Evolutionary conservation across 208 protist genomes (phyloP), one percentile per base, ranked within the genome.

Genomic region (Porcisia deanei): DNA sequence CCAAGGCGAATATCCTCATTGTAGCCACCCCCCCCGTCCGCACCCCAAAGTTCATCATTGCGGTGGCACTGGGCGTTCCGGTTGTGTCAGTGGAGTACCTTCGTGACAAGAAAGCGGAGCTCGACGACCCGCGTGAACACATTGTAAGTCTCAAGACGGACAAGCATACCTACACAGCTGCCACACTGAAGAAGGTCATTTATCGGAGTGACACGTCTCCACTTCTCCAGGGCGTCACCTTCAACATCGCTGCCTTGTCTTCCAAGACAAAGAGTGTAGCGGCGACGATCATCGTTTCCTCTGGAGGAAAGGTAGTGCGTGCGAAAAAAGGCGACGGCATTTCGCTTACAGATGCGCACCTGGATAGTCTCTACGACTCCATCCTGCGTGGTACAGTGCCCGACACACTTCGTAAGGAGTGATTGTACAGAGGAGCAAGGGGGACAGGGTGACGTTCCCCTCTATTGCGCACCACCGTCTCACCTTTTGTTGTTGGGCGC

Each of bases 31-130:
- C 94, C 2, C 79, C 87, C 4, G 71, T 84, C 43, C 88, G 94
- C 2, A 97, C 94, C 14, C 94, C 94, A 0, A 97, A 97, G 77
- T 88, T 97, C 68, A 84, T 97, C 55, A 91, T 95, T 58, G 91
- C 94, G 0, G 90, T 94, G 4, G 91, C 82, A 0, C 82, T 85
- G 10, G 90, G 90, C 49, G 91, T 95, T 76, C 91, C 91, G 20
- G 79, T 97, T n/a, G 89, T 93, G 45, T 73, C 82, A 20, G 84
- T 73, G 10, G 79, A 85, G 20, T 81, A 82, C 55, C 85, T 94
- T 63, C 64, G 90, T 25, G 68, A 87, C 10, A 61, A 49, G 22
- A 78, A 68, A 2, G 59, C 81, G 20, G 72, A 69, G 47, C 34
- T 73, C 1, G 61, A 67, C 0, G 59, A 78, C 20, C 49, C 90